These are phyloP conservation scores for Stachybotrys elegans DNA, from an alignment of 2,329 filamentous ascomycete species.

Conservation along the genomic window DNA sequence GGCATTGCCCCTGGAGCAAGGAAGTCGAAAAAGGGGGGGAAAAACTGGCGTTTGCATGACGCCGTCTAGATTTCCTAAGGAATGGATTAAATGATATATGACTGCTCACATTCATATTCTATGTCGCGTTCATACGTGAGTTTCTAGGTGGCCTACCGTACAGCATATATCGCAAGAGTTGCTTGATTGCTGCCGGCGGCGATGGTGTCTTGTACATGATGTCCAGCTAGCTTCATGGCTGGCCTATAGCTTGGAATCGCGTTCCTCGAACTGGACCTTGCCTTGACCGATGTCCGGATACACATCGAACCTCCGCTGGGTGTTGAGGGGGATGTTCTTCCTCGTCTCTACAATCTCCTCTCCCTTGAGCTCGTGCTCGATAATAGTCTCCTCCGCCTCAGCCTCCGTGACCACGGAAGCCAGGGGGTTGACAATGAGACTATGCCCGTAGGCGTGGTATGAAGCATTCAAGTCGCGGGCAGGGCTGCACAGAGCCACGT, in stretches of 20 bases:
- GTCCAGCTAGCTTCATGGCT: too few relatives aligned
- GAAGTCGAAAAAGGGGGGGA: neutral
- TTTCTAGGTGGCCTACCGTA: too few relatives aligned
- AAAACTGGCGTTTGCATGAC: neutral
- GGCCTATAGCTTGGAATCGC: conserved; percentile 13
- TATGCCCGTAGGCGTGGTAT: conserved; percentile 93
- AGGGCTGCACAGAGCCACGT: conserved; percentile 88
- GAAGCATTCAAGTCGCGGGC: conserved; percentile 70
- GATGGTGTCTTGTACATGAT: too few relatives aligned
- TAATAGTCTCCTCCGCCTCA: conserved; percentile 70
- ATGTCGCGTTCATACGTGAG: too few relatives aligned
- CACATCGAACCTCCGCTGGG: conserved; percentile 88
- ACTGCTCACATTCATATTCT: too few relatives aligned
- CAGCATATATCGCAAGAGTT: too few relatives aligned
- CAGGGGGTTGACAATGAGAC: conserved; percentile 81
- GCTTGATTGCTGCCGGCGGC: too few relatives aligned
- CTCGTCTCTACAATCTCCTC: conserved; percentile 69
- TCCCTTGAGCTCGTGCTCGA: conserved; percentile 66
- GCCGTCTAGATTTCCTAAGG: conserved; percentile 8
- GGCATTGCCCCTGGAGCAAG: neutral
- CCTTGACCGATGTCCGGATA: conserved; percentile 83
- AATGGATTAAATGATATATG: too few relatives aligned
- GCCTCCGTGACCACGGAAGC: conserved; percentile 76
- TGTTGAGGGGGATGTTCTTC: conserved; percentile 76
- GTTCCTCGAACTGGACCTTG: conserved; percentile 32